A percentile compares a stretch with the other conserved stretches of the same genome.
phyloP scores from a whole-genome alignment of 2,329 filamentous ascomycete genomes.

The Fusarium chuoi region DNA sequence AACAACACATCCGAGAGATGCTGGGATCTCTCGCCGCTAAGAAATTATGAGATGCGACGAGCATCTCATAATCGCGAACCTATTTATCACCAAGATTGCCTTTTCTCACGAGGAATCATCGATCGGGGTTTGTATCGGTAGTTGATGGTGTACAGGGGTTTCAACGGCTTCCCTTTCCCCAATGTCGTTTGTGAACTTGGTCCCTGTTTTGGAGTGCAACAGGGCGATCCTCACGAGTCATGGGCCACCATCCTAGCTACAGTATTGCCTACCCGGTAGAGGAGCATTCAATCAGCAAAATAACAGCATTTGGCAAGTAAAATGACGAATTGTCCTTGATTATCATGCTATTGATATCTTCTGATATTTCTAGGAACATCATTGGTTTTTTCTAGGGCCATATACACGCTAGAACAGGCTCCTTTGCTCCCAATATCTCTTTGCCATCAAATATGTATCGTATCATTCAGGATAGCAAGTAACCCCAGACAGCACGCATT shows the following conservation, averaged over 20 bases:
- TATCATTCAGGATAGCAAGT: no score
- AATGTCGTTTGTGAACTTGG: background rate
- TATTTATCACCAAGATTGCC: background rate
- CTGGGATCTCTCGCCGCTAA: no score
- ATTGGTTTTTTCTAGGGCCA: background rate
- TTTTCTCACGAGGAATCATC: background rate
- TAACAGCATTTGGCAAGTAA: rapidly evolving
- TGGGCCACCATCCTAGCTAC: rapidly evolving
- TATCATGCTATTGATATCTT: rapidly evolving
- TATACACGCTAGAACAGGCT: rapidly evolving
- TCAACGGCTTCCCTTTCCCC: background rate
- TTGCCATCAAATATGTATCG: rapidly evolving
- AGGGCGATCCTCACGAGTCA: background rate
- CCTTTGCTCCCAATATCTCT: rapidly evolving
- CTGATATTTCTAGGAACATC: rapidly evolving
- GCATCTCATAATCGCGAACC: background rate
- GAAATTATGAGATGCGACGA: no score
- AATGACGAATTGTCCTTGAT: rapidly evolving
- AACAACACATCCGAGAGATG: no score
- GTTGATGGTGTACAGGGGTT: background rate
- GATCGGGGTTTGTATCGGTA: background rate
- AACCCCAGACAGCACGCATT: no score
- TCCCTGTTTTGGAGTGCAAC: background rate
- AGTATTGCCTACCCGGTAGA: background rate
- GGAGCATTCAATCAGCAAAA: background rate